These are phyloP conservation scores for Populus ilicifolia DNA, from an alignment of 345 rosid species.

Conservation along the genomic window DNA sequence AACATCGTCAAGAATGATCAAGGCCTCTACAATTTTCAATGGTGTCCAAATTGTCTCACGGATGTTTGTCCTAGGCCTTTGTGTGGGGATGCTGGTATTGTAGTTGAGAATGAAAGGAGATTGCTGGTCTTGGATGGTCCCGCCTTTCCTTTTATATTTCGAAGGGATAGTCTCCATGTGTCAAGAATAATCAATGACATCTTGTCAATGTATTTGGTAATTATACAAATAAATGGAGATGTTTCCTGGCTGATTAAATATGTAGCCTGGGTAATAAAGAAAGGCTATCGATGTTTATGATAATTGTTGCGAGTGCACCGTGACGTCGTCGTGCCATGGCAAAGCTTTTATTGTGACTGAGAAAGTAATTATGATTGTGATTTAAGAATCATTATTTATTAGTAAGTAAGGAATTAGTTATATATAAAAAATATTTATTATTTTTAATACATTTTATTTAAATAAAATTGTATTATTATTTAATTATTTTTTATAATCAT, in stretches of 20 bases:
- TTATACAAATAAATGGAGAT: too few species aligned
- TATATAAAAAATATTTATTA: accelerated
- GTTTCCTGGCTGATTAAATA: too few species aligned
- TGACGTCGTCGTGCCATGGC: accelerated
- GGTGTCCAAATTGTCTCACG: constrained; percentile 8
- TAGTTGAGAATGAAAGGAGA: constrained; percentile 2
- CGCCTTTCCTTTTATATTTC: constrained; percentile 10
- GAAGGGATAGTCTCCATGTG: constrained; percentile 1
- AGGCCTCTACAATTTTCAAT: constrained; percentile 6
- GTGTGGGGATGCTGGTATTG: constrained; percentile 16
- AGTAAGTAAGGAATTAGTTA: too few species aligned
- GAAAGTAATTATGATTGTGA: too few species aligned
- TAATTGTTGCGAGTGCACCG: too few species aligned
- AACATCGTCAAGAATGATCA: constrained; percentile 4
- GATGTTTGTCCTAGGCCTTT: not conserved
- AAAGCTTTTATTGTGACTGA: too few species aligned
- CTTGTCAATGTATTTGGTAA: not conserved
- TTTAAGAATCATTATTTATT: accelerated
- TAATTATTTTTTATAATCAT: too few species aligned
- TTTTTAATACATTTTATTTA: accelerated
- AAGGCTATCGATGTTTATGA: too few species aligned
- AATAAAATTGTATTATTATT: too few species aligned
- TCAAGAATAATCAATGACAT: not conserved
- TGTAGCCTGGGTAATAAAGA: too few species aligned
- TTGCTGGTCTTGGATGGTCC: constrained; percentile 11